These are phyloP conservation scores for Diaporthe citri DNA, from an alignment of 2,329 filamentous ascomycete species.

Conservation along the genomic window DNA sequence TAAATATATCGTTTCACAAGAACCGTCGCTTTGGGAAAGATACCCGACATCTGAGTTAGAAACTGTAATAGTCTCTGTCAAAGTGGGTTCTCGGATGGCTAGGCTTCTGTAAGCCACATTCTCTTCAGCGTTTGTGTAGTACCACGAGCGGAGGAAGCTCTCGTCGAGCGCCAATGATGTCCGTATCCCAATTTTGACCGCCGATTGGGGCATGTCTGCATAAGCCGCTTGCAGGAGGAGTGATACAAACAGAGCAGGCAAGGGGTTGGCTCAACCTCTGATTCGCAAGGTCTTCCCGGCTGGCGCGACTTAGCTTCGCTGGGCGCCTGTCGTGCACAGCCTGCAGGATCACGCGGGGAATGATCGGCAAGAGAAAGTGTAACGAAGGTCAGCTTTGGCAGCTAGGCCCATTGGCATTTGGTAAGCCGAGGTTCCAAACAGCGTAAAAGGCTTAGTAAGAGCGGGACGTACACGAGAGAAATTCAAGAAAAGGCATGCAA, in stretches of 20 bases:
- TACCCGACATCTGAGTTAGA: neutral
- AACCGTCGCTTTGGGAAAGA: neutral
- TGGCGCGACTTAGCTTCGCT: neutral
- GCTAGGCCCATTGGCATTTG: neutral
- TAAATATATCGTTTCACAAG: neutral
- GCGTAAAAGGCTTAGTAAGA: neutral
- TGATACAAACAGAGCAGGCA: neutral
- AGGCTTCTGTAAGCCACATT: neutral
- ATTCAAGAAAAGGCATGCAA: neutral
- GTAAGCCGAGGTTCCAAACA: neutral
- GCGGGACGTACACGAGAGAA: no score
- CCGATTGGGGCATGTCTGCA: neutral
- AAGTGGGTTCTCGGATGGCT: neutral
- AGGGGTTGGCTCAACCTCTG: neutral
- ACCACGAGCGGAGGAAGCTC: neutral
- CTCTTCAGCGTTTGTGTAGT: neutral
- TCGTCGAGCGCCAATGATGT: neutral
- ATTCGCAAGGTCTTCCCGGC: neutral
- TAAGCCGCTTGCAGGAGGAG: slow-evolving; percentile 10
- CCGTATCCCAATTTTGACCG: neutral
- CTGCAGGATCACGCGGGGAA: slow-evolving; percentile 12
- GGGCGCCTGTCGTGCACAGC: neutral
- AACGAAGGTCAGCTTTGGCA: neutral
- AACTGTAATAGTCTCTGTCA: neutral
- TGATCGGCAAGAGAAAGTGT: neutral